These are phyloP conservation scores for Rhizopogon salebrosus DNA, from an alignment of 768 basidiomycete genomes.

Conservation along the genomic window DNA sequence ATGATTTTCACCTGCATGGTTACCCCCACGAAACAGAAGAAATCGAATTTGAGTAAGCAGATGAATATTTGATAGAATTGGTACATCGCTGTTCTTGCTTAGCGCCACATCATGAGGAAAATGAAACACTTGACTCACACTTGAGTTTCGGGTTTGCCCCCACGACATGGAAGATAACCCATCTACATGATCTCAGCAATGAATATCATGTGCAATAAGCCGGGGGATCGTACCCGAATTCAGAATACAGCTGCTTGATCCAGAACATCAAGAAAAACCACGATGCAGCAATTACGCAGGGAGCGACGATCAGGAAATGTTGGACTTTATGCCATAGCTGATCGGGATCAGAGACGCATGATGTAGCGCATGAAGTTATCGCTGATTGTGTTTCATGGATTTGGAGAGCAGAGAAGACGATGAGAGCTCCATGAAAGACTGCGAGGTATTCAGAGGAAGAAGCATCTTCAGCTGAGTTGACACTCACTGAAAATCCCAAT, in stretches of 20 bases:
- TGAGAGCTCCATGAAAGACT: constrained; percentile 71
- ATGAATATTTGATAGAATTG: constrained; percentile 85
- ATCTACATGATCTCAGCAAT: constrained; percentile 39
- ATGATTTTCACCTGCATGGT: constrained; percentile 67
- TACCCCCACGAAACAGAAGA: constrained; percentile 82
- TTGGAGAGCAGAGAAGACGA: constrained; percentile 73
- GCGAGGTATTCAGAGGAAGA: constrained; percentile 1
- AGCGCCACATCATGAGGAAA: not conserved
- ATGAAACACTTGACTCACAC: constrained; percentile 39
- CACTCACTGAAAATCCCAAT: constrained; percentile 62
- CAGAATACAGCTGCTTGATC: constrained; percentile 65
- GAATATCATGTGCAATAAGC: not conserved
- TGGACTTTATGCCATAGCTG: constrained; percentile 57
- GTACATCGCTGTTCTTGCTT: constrained; percentile 63
- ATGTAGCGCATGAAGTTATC: constrained; percentile 30
- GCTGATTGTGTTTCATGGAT: constrained; percentile 69
- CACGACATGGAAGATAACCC: constrained; percentile 89
- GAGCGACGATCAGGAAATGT: constrained; percentile 68
- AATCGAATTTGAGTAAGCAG: constrained; percentile 85
- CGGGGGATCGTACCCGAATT: constrained; percentile 69
- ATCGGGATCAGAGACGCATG: constrained; percentile 38
- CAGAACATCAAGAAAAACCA: constrained; percentile 67
- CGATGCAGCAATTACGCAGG: constrained; percentile 60
- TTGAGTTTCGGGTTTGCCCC: constrained; percentile 84
- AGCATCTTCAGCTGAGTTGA: not conserved